A percentile compares a stretch with the other conserved stretches of the same genome.
Evolutionary conservation across 2,329 filamentous ascomycete genomes (phyloP).

Genomic region (Cladosporium sp.): DNA sequence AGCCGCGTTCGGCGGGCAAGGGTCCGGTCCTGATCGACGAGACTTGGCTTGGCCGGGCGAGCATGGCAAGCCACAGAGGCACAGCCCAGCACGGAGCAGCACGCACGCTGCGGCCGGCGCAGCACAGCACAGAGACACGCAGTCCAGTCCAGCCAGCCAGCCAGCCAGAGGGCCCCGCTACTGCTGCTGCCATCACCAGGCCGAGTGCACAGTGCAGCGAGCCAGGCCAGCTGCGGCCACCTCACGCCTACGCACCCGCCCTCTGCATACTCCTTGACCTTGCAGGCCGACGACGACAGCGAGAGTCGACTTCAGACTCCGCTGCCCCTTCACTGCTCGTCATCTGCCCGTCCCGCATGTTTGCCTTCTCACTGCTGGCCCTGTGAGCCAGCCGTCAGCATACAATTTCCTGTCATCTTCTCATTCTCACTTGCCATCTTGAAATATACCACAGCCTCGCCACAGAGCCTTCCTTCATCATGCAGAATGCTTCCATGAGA

Average conservation of each 20-base stretch:
- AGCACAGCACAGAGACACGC: too few relatives aligned
- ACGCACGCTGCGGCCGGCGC: too few relatives aligned
- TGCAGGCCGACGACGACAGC: background rate
- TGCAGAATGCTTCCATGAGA: background rate
- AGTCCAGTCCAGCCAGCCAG: too few relatives aligned
- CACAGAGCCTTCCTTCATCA: background rate
- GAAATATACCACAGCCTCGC: background rate
- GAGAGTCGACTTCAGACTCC: background rate
- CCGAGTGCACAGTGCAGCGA: background rate
- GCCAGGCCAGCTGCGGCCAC: background rate
- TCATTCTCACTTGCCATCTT: background rate
- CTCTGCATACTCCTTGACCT: constrained; percentile 5
- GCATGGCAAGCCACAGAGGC: too few relatives aligned
- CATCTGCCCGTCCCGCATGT: background rate
- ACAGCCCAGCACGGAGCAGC: too few relatives aligned
- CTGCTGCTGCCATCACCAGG: too few relatives aligned
- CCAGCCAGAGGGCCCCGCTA: too few relatives aligned
- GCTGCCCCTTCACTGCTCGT: background rate
- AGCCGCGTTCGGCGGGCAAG: too few relatives aligned
- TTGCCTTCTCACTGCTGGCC: constrained; percentile 1
- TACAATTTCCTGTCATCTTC: background rate
- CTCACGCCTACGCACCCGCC: background rate
- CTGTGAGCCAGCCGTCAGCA: constrained; percentile 5
- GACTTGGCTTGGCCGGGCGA: too few relatives aligned
- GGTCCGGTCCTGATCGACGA: too few relatives aligned